These are phyloP conservation scores for Copromyces sp. DNA, from an alignment of 495 filamentous ascomycete species.

Conservation along the genomic window DNA sequence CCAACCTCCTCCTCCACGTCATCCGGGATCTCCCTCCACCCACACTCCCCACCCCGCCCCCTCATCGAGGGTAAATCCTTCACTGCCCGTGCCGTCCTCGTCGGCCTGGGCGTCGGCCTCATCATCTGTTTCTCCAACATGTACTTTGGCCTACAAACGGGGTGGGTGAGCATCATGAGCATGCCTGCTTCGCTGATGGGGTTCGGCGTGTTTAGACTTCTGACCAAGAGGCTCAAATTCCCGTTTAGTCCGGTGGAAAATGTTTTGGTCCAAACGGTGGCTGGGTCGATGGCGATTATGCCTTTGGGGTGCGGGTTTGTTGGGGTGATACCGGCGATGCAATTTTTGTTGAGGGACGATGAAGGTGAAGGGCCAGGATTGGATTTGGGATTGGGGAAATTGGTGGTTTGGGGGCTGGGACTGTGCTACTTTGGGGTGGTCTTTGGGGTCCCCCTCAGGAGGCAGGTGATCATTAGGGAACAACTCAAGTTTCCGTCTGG, in stretches of 20 bases:
- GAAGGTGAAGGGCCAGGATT: conserved; percentile 52
- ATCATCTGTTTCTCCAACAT: conserved; percentile 93
- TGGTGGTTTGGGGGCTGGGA: conserved; percentile 82
- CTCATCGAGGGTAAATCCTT: conserved; percentile 49
- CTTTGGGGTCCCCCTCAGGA: conserved; percentile 69
- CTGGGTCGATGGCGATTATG: conserved; percentile 93
- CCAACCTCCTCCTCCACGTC: background rate
- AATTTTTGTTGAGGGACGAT: conserved; percentile 64
- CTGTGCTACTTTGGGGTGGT: conserved; percentile 94
- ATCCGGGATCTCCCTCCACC: background rate
- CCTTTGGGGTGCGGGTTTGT: conserved; percentile 94
- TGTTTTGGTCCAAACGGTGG: conserved; percentile 93
- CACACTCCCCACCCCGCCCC: background rate
- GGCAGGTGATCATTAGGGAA: conserved; percentile 84
- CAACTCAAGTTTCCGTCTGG: conserved; percentile 89
- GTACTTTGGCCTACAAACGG: conserved; percentile 96
- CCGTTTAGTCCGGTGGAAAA: conserved; percentile 95
- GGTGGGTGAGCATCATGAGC: conserved; percentile 61
- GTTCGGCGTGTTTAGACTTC: conserved; percentile 86
- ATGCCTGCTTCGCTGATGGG: conserved; percentile 95
- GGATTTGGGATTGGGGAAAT: conserved; percentile 56
- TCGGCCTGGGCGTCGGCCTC: conserved; percentile 74
- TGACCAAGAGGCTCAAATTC: conserved; percentile 52
- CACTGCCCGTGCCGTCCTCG: conserved; percentile 68
- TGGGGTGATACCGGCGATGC: conserved; percentile 71